Conservation (phyloP, 2,329 filamentous ascomycete species). For the Xylaria sp. region DNA sequence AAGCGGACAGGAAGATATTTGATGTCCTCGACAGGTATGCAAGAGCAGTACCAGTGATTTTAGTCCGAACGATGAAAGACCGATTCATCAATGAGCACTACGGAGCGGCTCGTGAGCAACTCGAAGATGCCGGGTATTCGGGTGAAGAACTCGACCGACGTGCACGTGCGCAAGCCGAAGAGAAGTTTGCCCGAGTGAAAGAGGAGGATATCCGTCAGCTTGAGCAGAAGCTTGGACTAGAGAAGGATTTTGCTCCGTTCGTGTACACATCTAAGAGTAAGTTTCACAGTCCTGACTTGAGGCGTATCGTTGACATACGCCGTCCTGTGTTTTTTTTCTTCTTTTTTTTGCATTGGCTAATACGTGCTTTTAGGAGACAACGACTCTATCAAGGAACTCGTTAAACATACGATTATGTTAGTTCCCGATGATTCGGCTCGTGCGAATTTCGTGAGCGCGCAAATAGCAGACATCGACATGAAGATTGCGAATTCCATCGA, state of each 20-base stretch:
- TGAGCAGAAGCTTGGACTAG: constrained; percentile 39
- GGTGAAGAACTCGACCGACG: constrained; percentile 36
- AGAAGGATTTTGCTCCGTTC: constrained; percentile 41
- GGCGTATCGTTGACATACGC: background rate
- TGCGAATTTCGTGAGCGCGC: constrained; percentile 40
- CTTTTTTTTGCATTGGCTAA: constrained; percentile 18
- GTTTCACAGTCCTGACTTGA: background rate
- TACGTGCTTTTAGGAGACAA: constrained; percentile 25
- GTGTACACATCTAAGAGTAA: constrained; percentile 41
- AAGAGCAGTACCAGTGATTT: constrained; percentile 40
- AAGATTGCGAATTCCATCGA: constrained; percentile 39
- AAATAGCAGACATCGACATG: constrained; percentile 40
- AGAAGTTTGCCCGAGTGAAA: constrained; percentile 35
- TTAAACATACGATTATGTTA: constrained; percentile 39
- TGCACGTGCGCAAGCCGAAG: constrained; percentile 36
- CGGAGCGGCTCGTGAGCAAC: constrained; percentile 35
- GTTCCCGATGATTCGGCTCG: constrained; percentile 40
- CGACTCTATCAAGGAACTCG: constrained; percentile 41
- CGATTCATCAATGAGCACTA: constrained; percentile 44
- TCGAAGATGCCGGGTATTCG: constrained; percentile 33
- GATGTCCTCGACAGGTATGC: constrained; percentile 39
- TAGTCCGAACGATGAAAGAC: constrained; percentile 47
- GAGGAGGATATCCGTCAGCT: constrained; percentile 41
- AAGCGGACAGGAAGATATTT: constrained; percentile 44
- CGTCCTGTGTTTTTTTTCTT: background rate